Evolutionary conservation across 495 filamentous ascomycete species (phyloP).

Genomic region (Xylaria venustula): DNA sequence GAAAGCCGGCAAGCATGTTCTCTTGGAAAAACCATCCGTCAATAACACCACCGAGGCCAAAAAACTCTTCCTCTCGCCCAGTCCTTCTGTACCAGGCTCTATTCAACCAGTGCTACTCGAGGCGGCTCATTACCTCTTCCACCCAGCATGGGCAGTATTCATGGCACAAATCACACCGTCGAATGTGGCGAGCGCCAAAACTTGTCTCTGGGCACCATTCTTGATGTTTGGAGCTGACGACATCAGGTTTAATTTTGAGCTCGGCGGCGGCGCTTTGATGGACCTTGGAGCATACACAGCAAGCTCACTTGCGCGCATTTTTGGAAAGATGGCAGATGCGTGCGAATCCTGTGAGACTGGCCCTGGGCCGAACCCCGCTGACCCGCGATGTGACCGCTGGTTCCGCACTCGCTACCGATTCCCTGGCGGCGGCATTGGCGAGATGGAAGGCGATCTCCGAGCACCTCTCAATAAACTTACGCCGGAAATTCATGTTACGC

Average conservation of each 20-base stretch:
- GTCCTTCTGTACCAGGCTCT: constrained; percentile 27
- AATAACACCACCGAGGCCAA: constrained; percentile 50
- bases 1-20: constrained; percentile 56
- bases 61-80: constrained; percentile 39
- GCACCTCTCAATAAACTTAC: constrained; percentile 25
- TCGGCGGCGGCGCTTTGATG: constrained; percentile 60
- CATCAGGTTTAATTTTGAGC: constrained; percentile 55
- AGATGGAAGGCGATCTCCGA: constrained; percentile 36
- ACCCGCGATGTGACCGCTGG: constrained; percentile 38
- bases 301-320: constrained; percentile 40
- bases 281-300: constrained; percentile 55
- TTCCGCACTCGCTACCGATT: constrained; percentile 44
- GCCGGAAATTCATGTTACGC: constrained; percentile 41
- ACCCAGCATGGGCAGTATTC: constrained; percentile 54
- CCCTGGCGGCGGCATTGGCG: constrained; percentile 40
- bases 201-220: constrained; percentile 28
- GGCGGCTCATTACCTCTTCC: constrained; percentile 58
- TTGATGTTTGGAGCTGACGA: constrained; percentile 39
- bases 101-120: constrained; percentile 56
- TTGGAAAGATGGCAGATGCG: constrained; percentile 33
- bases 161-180: constrained; percentile 39
- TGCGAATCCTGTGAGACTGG: constrained; percentile 36
- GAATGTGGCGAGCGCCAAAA: constrained; percentile 37
- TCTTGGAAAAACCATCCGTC: constrained; percentile 56
- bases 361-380: constrained; percentile 23